These are phyloP conservation scores for Nothophaeocryptopus gaeumannii DNA, from an alignment of 2,329 filamentous ascomycete genomes.

Conservation along the genomic window DNA sequence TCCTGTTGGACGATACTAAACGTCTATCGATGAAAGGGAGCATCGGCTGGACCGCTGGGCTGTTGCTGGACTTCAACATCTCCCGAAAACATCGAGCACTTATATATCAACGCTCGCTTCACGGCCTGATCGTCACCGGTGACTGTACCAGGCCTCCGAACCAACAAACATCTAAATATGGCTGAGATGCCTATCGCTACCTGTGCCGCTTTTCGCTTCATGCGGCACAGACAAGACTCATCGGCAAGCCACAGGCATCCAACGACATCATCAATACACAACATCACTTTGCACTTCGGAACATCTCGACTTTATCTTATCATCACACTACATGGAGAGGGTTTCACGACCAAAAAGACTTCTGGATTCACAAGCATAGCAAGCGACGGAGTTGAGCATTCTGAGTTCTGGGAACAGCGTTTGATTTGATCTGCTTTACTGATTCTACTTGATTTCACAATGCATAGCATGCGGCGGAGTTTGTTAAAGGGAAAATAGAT, in stretches of 20 bases:
- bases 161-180: neutral
- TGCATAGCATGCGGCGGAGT: conserved; percentile 1
- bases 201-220: too few relatives aligned
- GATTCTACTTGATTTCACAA: conserved; percentile 1
- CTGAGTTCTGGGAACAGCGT: too few relatives aligned
- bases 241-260: neutral
- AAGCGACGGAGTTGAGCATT: neutral
- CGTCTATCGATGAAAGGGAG: neutral
- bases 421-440: neutral
- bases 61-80: neutral
- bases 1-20: conserved; percentile 6
- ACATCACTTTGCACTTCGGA: neutral
- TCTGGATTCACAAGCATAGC: conserved; percentile 5
- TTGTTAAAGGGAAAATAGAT: conserved; percentile 2
- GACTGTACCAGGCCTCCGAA: conserved; percentile 2
- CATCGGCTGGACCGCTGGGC: conserved; percentile 10
- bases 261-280: neutral
- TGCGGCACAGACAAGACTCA: neutral
- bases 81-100: neutral
- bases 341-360: conserved; percentile 6
- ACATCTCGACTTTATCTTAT: neutral
- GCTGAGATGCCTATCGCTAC: neutral
- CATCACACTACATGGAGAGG: neutral
- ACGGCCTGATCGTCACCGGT: neutral
- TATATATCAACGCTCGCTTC: neutral